Evolutionary conservation across 2,329 filamentous ascomycete species (phyloP).

Genomic region (Cryphonectria parasitica): DNA sequence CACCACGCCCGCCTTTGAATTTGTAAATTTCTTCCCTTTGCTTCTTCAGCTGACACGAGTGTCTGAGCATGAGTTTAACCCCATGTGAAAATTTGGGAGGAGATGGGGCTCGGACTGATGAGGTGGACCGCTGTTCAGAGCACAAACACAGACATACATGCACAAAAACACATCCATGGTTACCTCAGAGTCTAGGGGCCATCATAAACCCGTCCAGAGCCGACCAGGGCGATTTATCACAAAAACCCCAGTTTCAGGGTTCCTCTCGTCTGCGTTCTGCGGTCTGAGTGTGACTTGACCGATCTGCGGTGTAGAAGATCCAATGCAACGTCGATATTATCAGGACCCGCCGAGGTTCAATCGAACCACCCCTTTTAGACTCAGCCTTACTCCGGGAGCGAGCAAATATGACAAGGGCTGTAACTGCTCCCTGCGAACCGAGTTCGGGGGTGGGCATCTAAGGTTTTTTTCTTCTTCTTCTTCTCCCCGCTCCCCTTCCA

Average conservation of each 20-base stretch:
- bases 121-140: not conserved
- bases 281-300: not conserved
- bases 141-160: too few species aligned
- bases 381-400: not conserved
- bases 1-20: not conserved
- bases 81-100: not conserved
- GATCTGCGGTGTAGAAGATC: conserved; percentile 6
- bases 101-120: not conserved
- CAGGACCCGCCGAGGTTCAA: not conserved
- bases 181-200: not conserved
- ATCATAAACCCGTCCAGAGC: not conserved
- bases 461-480: not conserved
- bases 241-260: not conserved
- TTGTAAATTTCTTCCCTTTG: not conserved
- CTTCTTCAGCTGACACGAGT: not conserved
- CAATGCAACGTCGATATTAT: not conserved
- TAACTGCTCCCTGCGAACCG: not conserved
- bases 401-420: not conserved
- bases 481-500: too few species aligned
- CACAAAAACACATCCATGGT: not conserved
- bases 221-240: not conserved
- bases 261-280: not conserved
- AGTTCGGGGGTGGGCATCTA: not conserved
- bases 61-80: not conserved
- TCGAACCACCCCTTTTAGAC: conserved; percentile 6